Base-by-base conservation (phyloP, 257 asterid species). In the Marsdenia floribunda region DNA sequence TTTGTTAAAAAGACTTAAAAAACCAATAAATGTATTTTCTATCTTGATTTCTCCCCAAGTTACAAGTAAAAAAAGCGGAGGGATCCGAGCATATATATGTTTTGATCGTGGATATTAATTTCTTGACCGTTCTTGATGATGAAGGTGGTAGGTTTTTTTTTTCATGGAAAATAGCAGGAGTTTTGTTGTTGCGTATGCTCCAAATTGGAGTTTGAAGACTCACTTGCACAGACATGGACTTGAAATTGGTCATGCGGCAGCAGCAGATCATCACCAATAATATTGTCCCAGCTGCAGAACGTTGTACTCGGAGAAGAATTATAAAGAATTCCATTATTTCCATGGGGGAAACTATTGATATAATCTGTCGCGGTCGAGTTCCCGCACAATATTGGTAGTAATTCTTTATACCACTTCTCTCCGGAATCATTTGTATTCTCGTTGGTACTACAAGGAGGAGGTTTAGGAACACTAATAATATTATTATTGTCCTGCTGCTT, bases 281-380 rank as follows among this genome's bases (percentile, higher is more conserved):
- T 67, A 14, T 58, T 67, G 35, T 72, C 79, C 78, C 78, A 77
- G 49, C 49, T 1, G 49, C 8, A 6, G 58, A 57, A 63, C 22
- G 55, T 37, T 29, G 68, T 59, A 12, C 54, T 16, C 4, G 76
- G 42, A 74, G 57, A 55, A 3, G 61, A 22, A 74, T 33, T 12
- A n/a, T 12, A 18, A 33, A 29, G 57, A 16, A 72, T 24, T 5
- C 16, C 66, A 53, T 63, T 24, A 16, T 64, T 22, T 5, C 5
- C 65, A 40, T 63, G 19, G 2, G 8, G 5, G 55, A 67, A 21
- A 0, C 12, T 11, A 29, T 29, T 29, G 33, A 29, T 29, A 29
- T 29, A 29, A 18, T 65, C 66, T 35, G 68, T 54, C 3, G 1
- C n/a, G 44, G 8, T 63, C 74, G 53, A 16, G 21, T 16, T 52